These are phyloP conservation scores for Trichoderma erinaceum DNA, from an alignment of 495 filamentous ascomycete genomes.

Conservation along the genomic window DNA sequence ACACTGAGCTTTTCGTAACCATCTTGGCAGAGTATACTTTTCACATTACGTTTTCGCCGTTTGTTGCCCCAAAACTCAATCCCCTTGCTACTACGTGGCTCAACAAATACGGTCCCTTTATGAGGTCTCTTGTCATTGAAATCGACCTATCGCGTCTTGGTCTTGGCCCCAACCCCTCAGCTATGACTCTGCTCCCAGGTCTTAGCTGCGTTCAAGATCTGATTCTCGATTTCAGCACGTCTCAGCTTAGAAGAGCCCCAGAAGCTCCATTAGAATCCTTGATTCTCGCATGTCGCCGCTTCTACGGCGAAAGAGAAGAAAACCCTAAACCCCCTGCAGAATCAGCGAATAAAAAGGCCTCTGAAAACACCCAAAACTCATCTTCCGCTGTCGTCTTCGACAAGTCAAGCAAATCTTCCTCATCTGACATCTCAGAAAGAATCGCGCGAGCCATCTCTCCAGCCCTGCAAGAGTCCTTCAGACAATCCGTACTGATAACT, in stretches of 20 bases:
- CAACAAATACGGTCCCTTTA: conserved; percentile 22
- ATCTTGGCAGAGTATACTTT: conserved; percentile 27
- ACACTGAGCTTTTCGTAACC: conserved; percentile 22
- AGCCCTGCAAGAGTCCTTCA: not conserved
- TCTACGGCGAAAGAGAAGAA: conserved; percentile 22
- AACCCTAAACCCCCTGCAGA: not conserved
- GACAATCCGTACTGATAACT: not conserved
- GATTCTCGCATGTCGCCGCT: conserved; percentile 25
- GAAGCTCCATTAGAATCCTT: conserved; percentile 18
- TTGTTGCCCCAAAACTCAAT: conserved; percentile 16
- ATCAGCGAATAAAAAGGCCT: not conserved
- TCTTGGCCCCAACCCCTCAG: conserved; percentile 19
- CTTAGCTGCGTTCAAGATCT: conserved; percentile 16
- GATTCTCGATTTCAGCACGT: conserved; percentile 20
- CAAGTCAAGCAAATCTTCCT: not conserved
- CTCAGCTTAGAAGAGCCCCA: conserved; percentile 18
- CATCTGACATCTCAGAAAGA: not conserved
- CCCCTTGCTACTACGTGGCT: conserved; percentile 22
- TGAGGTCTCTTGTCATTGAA: conserved; percentile 28
- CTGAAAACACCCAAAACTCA: not conserved
- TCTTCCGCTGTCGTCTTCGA: not conserved
- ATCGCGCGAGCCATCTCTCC: not conserved
- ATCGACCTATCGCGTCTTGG: conserved; percentile 27
- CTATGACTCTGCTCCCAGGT: not conserved
- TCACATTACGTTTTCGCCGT: conserved; percentile 27